Conservation (phyloP, 805 yeast species). For the Wickerhamomyces bisporus region DNA sequence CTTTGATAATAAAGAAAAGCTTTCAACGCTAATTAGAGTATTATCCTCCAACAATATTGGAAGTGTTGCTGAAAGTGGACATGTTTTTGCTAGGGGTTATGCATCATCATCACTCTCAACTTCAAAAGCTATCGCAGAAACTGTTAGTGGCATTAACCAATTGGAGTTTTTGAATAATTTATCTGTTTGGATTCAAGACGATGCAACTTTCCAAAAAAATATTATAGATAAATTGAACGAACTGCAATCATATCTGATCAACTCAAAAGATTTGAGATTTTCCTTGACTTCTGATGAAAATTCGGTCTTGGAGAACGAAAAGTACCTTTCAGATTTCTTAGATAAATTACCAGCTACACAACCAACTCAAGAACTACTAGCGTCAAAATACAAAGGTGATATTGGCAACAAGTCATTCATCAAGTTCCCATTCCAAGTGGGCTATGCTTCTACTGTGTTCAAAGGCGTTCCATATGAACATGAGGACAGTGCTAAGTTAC, state of each 20-base stretch:
- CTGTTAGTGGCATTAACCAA: conserved; percentile 71
- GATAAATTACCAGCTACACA: conserved; percentile 20
- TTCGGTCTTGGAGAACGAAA: conserved; percentile 23
- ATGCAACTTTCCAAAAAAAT: conserved; percentile 44
- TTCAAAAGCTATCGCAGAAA: conserved; percentile 56
- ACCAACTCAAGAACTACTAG: conserved; percentile 3
- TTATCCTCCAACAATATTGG: conserved; percentile 74
- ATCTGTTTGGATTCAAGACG: conserved; percentile 43
- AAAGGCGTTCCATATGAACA: conserved; percentile 62
- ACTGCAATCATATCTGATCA: conserved; percentile 41
- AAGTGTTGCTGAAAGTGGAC: conserved; percentile 82
- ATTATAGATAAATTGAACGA: conserved; percentile 60
- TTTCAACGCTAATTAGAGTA: conserved; percentile 66
- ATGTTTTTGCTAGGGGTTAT: conserved; percentile 67
- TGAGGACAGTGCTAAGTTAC: conserved; percentile 80
- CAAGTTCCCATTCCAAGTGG: conserved; percentile 82
- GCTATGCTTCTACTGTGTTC: conserved; percentile 67
- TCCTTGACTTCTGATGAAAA: conserved; percentile 56
- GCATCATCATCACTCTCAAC: conserved; percentile 62
- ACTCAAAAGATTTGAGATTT: conserved; percentile 41
- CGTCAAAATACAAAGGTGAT: conserved; percentile 15
- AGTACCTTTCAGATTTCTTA: conserved; percentile 26
- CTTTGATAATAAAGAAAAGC: conserved; percentile 61
- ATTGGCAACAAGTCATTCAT: conserved; percentile 40
- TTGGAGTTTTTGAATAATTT: conserved; percentile 62